phyloP scores from a whole-genome alignment of 441 rosid genomes.

The Pelargonium citronellum region DNA sequence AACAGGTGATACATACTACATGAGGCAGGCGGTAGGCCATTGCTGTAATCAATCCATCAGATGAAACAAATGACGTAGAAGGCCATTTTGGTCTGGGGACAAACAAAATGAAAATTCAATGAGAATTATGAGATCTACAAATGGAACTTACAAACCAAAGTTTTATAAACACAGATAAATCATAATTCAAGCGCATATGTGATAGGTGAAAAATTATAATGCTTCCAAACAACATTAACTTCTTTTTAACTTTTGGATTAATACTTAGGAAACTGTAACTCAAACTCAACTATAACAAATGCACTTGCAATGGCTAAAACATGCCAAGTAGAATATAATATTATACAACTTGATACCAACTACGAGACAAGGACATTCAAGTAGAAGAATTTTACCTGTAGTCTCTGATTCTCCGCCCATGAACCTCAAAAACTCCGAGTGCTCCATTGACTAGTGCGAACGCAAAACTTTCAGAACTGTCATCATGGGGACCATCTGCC shows the following conservation, averaged over 20 bases:
- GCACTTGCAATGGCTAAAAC: slow-evolving; percentile 14
- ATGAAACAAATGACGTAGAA: slow-evolving; percentile 83
- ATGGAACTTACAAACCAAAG: slow-evolving; percentile 14
- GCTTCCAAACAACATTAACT: not conserved
- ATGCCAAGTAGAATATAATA: not conserved
- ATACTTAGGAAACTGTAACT: slow-evolving; percentile 3
- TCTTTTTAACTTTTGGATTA: not conserved
- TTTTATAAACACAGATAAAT: not conserved
- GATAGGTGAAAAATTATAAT: not conserved
- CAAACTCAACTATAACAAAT: slow-evolving; percentile 2
- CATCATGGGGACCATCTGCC: slow-evolving; percentile 64
- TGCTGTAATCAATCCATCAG: slow-evolving; percentile 94
- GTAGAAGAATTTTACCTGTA: slow-evolving; percentile 49
- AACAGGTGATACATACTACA: slow-evolving; percentile 57
- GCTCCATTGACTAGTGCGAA: slow-evolving; percentile 96
- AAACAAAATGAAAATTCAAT: slow-evolving; percentile 26
- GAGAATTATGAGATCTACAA: slow-evolving; percentile 28
- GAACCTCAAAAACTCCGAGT: slow-evolving; percentile 98
- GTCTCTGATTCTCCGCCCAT: slow-evolving; percentile 91
- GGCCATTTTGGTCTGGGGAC: slow-evolving; percentile 95
- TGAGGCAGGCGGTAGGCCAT: slow-evolving; percentile 99
- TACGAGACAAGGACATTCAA: not conserved
- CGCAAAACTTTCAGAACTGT: slow-evolving; percentile 82
- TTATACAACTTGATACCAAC: not conserved
- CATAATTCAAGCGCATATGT: not conserved